Conservation (phyloP, 352 stramenopile species). For the Phytophthora rubi region DNA sequence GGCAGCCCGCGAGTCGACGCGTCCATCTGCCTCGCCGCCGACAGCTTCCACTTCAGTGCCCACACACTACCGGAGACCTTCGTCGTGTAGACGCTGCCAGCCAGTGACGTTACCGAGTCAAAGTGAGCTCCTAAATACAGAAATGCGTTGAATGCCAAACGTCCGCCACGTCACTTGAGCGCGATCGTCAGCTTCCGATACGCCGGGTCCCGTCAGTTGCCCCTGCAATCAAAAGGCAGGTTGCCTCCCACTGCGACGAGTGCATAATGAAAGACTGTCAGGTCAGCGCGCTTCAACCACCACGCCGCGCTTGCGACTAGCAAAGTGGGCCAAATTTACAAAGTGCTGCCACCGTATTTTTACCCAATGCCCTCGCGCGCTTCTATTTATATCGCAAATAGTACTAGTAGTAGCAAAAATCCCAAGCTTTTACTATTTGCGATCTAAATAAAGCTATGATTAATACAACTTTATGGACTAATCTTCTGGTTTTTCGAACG, state of each 20-base stretch:
- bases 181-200: slow-evolving; percentile 4
- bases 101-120: no score
- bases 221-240: slow-evolving; percentile 3
- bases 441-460: no score
- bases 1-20: slow-evolving; percentile 11
- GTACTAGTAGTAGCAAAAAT: no score
- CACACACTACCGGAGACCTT: slow-evolving; percentile 36
- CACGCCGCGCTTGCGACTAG: slow-evolving; percentile 30
- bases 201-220: background rate
- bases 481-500: no score
- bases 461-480: no score
- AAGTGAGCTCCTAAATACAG: background rate
- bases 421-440: no score
- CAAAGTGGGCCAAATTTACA: slow-evolving; percentile 7
- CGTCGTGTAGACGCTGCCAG: slow-evolving; percentile 24
- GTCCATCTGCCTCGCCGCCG: slow-evolving; percentile 21
- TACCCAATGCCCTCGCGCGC: slow-evolving; percentile 3
- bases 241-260: slow-evolving; percentile 8
- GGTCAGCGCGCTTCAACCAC: slow-evolving; percentile 27
- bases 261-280: slow-evolving; percentile 11
- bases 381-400: background rate
- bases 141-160: background rate
- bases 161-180: slow-evolving; percentile 4
- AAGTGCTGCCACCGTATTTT: background rate
- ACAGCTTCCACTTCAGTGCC: slow-evolving; percentile 27